Percentiles rank a stretch among this genome's conserved stretches.
These are phyloP conservation scores for Phytopythium oedochilum DNA, from an alignment of 352 stramenopile genomes.

Conservation along the genomic window DNA sequence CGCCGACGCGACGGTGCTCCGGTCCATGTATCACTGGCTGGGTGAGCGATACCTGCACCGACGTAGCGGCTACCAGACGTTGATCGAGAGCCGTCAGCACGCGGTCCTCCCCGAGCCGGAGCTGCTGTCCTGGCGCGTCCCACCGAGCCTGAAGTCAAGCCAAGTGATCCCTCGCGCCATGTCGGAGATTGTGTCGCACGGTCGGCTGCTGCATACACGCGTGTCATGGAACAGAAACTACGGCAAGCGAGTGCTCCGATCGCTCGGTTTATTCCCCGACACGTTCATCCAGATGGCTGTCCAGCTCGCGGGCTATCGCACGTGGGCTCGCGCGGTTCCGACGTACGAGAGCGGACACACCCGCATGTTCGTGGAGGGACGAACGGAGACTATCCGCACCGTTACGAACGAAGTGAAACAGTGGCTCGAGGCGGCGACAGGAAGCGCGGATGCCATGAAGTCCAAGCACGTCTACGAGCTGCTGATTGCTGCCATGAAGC, in stretches of 20 bases:
- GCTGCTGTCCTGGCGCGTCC: conserved; percentile 50
- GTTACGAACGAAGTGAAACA: conserved; percentile 69
- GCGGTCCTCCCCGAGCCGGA: conserved; percentile 52
- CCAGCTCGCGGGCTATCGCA: conserved; percentile 87
- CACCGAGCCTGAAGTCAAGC: conserved; percentile 15
- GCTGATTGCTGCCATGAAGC: conserved; percentile 68
- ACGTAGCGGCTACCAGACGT: conserved; percentile 58
- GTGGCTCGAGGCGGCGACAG: conserved; percentile 59
- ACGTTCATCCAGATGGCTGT: conserved; percentile 94
- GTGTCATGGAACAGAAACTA: conserved; percentile 83
- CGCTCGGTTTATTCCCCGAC: conserved; percentile 84
- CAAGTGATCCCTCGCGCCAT: conserved; percentile 46
- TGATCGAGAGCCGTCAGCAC: conserved; percentile 54
- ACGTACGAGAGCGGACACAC: conserved; percentile 96
- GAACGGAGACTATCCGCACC: conserved; percentile 86
- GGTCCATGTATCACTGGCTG: conserved; percentile 60
- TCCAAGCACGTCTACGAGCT: conserved; percentile 39
- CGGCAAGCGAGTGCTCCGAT: conserved; percentile 77
- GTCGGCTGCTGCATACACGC: conserved; percentile 70
- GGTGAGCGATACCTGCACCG: conserved; percentile 58
- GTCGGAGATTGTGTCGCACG: conserved; percentile 57
- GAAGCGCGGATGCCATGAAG: conserved; percentile 7
- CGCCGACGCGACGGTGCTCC: conserved; percentile 90
- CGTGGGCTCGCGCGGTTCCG: conserved; percentile 84
- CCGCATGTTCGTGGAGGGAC: conserved; percentile 89